Base-by-base conservation (phyloP, 2,329 filamentous ascomycete genomes). In the Stylonectria norvegica region DNA sequence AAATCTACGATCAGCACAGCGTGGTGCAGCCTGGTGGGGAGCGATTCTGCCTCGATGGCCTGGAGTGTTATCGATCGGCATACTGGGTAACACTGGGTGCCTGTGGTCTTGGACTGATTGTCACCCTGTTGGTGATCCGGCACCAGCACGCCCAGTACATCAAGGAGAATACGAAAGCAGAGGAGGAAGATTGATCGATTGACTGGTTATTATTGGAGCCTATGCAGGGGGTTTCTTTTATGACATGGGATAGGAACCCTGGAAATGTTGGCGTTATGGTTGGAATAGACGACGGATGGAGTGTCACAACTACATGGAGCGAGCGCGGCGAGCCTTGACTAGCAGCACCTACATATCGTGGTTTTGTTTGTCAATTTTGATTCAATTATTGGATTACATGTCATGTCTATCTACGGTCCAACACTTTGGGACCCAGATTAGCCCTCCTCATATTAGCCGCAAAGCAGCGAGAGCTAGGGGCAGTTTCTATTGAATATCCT, bases 1-100 rank as follows among this genome's bases (percentile, higher is more conserved):
- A 64, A 12, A 81, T 95, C 1, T 94, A 89, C 53, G 93, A 98
- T 61, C 68, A 70, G 7, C 89, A 96, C 63, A 90, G 85, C 16
- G 66, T 83, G 22, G 68, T 88, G 8, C 75, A 79, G 15, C 73
- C 77, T 0, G 76, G 79, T 29, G 89, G 88, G 15, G 81, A 89
- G 50, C 75, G 84, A 20, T 76, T 81, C 15, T 97, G 93, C 60
- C 72, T 76, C 15, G 80, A 91, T 18, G 93, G 93, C 0, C 64
- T 91, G 9, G 71, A 76, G 15, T 97, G 91, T 64, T 97, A 96
- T 65, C 75, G 78, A 20, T 71, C 78, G 3, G 90, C 91, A 2
- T 97, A 96, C 60, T 77, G 79, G 52, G 76, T 89, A 36, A 95
- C 91, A 1, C 73, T 94, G 11, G 71, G 72, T 15, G 82, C 86